Percentiles rank a stretch among this genome's conserved stretches.
Evolutionary conservation across 441 rosid genomes (phyloP).

Genomic region (Metrosideros polymorpha): DNA sequence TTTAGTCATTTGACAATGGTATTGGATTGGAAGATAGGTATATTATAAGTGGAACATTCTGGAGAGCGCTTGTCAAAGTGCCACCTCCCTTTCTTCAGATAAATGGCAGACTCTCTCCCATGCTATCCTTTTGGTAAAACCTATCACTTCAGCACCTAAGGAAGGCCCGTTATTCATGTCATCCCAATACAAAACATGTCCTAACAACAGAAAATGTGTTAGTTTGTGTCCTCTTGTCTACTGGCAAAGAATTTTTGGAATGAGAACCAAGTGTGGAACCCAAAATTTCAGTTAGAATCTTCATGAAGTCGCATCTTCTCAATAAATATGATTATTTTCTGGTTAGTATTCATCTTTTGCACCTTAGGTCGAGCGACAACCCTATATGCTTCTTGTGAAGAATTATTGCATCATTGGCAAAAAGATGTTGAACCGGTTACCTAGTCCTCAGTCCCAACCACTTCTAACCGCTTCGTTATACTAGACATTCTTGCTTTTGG

Average conservation of each 20-base stretch:
- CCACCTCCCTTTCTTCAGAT: not conserved
- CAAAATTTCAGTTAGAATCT: not conserved
- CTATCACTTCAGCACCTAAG: not conserved
- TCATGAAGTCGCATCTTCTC: not conserved
- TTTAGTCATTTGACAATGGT: not conserved
- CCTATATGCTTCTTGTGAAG: not conserved
- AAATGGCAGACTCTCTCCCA: not conserved
- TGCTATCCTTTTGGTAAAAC: not conserved
- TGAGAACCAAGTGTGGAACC: not conserved
- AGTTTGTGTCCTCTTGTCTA: not conserved
- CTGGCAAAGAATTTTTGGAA: not conserved
- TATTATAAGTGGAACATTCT: not conserved
- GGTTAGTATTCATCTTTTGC: not conserved
- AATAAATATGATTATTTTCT: not conserved
- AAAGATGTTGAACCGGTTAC: not conserved
- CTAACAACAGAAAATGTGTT: not conserved
- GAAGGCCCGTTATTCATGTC: not conserved
- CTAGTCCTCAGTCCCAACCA: not conserved
- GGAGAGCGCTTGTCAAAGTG: not conserved
- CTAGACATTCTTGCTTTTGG: not conserved
- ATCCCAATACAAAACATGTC: not conserved
- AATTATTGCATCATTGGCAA: not conserved
- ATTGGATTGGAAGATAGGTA: not conserved
- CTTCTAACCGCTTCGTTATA: not conserved
- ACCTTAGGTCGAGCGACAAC: not conserved